Conservation (phyloP, 2,329 filamentous ascomycete species). For the Hymenoscyphus albidus region DNA sequence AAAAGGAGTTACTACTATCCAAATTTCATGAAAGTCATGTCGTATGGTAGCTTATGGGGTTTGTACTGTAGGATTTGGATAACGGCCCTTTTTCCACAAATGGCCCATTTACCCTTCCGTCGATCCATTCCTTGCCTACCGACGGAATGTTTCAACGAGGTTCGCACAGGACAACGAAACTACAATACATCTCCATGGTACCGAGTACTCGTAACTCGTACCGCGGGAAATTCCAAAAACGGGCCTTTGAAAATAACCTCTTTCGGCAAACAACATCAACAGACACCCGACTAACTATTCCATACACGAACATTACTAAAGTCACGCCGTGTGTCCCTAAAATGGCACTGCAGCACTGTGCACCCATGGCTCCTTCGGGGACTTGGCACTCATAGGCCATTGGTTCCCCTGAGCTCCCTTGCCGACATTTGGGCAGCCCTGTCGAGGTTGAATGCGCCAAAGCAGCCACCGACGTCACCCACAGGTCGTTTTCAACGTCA, state of each 20-base stretch:
- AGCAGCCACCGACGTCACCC: background rate
- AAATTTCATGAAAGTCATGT: background rate
- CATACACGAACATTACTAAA: background rate
- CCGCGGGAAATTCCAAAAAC: background rate
- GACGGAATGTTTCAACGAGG: conserved; percentile 1
- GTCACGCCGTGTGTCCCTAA: background rate
- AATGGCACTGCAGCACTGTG: background rate
- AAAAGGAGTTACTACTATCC: too few species aligned
- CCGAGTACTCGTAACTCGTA: background rate
- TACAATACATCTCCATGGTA: background rate
- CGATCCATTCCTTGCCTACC: background rate
- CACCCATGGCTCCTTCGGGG: background rate
- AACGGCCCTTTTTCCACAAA: background rate
- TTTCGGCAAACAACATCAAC: background rate
- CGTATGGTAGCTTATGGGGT: background rate
- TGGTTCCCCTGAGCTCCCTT: background rate
- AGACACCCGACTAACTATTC: too few species aligned
- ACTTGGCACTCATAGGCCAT: background rate
- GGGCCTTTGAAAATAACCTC: background rate
- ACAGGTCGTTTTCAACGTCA: background rate
- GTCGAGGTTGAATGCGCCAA: background rate
- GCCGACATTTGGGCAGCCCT: background rate
- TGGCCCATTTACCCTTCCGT: background rate
- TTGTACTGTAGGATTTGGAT: background rate
- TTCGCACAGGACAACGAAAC: background rate